Conservation (phyloP, 1,284 basidiomycete species). For the Cryptococcus sp. region DNA sequence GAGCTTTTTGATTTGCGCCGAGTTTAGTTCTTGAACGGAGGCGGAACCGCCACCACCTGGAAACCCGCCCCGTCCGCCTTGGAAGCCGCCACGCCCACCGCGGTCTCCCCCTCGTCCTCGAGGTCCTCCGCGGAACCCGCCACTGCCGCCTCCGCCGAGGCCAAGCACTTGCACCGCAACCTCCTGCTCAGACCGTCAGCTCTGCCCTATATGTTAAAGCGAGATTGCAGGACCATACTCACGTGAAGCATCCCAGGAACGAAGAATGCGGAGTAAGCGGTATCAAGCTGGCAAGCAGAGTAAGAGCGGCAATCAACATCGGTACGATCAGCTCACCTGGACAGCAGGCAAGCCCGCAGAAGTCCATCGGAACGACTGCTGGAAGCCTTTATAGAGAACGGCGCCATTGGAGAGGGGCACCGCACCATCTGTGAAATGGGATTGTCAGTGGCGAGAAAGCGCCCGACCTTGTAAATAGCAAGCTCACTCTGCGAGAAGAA, state of each 20-base stretch:
- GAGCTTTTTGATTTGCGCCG: conserved; percentile 36
- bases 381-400: conserved; percentile 49
- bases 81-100: conserved; percentile 30
- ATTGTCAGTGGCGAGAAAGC: conserved; percentile 7
- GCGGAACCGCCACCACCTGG: conserved; percentile 22
- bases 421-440: conserved; percentile 24
- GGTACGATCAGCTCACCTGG: conserved; percentile 3
- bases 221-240: conserved; percentile 9
- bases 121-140: conserved; percentile 32
- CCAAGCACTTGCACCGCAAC: conserved; percentile 40
- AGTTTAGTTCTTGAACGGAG: conserved; percentile 31
- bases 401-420: conserved; percentile 41
- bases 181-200: conserved; percentile 13
- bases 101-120: conserved; percentile 28
- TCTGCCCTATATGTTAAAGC: conserved; percentile 14
- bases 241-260: conserved; percentile 44
- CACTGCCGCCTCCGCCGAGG: conserved; percentile 36
- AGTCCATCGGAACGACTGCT: conserved; percentile 40
- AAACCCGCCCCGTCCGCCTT: conserved; percentile 24
- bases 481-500: conserved; percentile 46
- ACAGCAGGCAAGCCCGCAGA: conserved; percentile 13
- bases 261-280: conserved; percentile 51
- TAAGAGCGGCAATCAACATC: conserved; percentile 3
- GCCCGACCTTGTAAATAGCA: not conserved
- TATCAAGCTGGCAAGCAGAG: conserved; percentile 49